Percentiles rank a stretch among this genome's conserved stretches.
Evolutionary conservation across 2,329 filamentous ascomycete genomes (phyloP).

Genomic region (Tolypocladium ophioglossoides): DNA sequence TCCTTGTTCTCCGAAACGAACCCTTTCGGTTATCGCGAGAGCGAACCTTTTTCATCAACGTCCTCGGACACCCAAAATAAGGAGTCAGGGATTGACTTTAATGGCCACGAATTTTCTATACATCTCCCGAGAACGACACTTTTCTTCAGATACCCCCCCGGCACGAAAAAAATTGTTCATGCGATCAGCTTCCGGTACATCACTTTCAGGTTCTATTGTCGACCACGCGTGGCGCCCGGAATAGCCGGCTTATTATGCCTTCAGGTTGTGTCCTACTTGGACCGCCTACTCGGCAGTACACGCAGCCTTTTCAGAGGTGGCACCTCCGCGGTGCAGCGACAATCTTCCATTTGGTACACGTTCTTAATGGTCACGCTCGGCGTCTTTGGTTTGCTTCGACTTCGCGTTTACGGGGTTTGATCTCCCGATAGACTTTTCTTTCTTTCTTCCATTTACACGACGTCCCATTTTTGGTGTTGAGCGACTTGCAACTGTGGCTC

Average conservation of each 20-base stretch:
- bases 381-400: slow-evolving; percentile 11
- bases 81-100: slow-evolving; percentile 11
- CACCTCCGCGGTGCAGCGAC: background rate
- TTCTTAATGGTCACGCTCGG: slow-evolving; percentile 24
- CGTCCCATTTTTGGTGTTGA: slow-evolving; percentile 9
- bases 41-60: background rate
- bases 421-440: slow-evolving; percentile 1
- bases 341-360: slow-evolving; percentile 12
- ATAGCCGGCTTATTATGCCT: background rate
- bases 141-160: slow-evolving; percentile 28
- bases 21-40: no score
- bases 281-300: background rate
- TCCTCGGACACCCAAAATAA: slow-evolving; percentile 3
- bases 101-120: slow-evolving; percentile 22
- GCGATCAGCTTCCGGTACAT: slow-evolving; percentile 14
- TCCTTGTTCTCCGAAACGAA: background rate
- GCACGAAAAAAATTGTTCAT: slow-evolving; percentile 25
- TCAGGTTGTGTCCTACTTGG: background rate
- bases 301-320: background rate
- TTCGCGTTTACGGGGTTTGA: background rate
- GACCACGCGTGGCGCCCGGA: background rate
- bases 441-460: background rate
- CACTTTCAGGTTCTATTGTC: slow-evolving; percentile 5
- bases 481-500: slow-evolving; percentile 4
- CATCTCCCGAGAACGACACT: slow-evolving; percentile 21